A percentile compares a stretch with the other conserved stretches of the same genome.
Evolutionary conservation across 2,329 filamentous ascomycete genomes (phyloP).

Genomic region (Paecilomyces formosus): DNA sequence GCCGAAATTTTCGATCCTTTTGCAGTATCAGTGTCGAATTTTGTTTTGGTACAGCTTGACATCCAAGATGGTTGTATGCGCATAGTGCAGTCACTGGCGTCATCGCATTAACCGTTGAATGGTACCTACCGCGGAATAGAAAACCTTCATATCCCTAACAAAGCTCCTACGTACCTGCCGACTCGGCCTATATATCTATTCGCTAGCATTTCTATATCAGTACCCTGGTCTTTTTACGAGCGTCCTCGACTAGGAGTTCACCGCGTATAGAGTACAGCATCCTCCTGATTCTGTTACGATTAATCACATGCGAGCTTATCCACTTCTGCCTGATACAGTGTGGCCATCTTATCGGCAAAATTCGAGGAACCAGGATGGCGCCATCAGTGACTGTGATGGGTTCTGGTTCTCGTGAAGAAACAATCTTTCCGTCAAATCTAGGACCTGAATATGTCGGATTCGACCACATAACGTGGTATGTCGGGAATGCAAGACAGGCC

Average conservation of each 20-base stretch:
- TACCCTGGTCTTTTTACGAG: not conserved
- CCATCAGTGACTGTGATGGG: not conserved
- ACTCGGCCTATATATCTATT: not conserved
- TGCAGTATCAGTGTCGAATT: not conserved
- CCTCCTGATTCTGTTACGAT: not conserved
- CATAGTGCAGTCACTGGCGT: not conserved
- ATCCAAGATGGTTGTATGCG: not conserved
- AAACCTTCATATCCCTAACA: not conserved
- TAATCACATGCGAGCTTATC: not conserved
- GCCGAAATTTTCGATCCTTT: not conserved
- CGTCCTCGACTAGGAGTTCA: not conserved
- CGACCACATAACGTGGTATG: conserved; percentile 86
- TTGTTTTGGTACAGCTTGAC: not conserved
- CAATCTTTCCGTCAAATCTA: conserved; percentile 14
- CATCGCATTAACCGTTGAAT: not conserved
- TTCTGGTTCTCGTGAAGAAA: not conserved
- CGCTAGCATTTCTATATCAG: too few species aligned
- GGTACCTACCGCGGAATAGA: not conserved
- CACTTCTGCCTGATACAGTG: not conserved
- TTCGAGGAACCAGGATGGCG: not conserved
- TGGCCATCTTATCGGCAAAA: conserved; percentile 1
- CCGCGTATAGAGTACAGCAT: not conserved
- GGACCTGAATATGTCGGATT: conserved; percentile 49
- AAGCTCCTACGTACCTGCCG: not conserved
- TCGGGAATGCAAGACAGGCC: conserved; percentile 88